phyloP scores from a whole-genome alignment of 2,329 filamentous ascomycete species.

The Pseudophaeomoniella oleicola region DNA sequence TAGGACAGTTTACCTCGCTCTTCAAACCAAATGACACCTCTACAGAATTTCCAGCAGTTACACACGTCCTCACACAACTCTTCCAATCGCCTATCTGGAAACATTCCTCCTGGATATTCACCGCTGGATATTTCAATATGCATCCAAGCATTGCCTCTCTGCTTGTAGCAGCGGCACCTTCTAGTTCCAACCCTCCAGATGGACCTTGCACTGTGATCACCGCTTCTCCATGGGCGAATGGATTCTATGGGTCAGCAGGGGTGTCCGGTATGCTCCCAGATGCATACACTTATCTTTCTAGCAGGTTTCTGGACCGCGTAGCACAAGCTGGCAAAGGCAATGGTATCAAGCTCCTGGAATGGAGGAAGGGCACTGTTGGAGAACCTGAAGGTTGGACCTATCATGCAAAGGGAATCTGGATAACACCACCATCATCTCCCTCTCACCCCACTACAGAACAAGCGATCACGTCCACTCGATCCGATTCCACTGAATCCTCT shows the following conservation, averaged over 20 bases:
- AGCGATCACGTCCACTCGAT: conserved; percentile 2
- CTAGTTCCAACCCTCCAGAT: conserved; percentile 12
- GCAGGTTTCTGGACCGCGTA: conserved; percentile 59
- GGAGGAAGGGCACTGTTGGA: conserved; percentile 68
- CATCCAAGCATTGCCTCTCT: conserved; percentile 69
- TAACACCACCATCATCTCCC: conserved; percentile 45
- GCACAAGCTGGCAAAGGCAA: conserved; percentile 35
- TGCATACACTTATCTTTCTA: conserved; percentile 79
- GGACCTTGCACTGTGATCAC: conserved; percentile 70
- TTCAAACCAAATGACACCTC: conserved; percentile 52
- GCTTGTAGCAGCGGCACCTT: conserved; percentile 46
- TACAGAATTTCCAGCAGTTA: conserved; percentile 76
- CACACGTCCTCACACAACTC: conserved; percentile 55
- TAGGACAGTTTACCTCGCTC: conserved; percentile 51
- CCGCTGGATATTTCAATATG: conserved; percentile 97
- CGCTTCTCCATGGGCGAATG: conserved; percentile 84
- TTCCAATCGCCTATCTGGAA: conserved; percentile 44
- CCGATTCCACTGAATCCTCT: conserved; percentile 18
- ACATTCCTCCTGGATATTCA: conserved; percentile 81
- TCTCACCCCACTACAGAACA: conserved; percentile 7
- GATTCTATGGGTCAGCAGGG: conserved; percentile 79
- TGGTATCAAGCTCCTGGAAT: conserved; percentile 67
- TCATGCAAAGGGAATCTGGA: conserved; percentile 91
- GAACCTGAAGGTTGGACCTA: conserved; percentile 87
- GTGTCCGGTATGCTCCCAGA: conserved; percentile 81